A percentile compares a stretch with the other conserved stretches of the same genome.
phyloP scores from a whole-genome alignment of 2,329 filamentous ascomycete genomes.

The Aspergillus bombycis region DNA sequence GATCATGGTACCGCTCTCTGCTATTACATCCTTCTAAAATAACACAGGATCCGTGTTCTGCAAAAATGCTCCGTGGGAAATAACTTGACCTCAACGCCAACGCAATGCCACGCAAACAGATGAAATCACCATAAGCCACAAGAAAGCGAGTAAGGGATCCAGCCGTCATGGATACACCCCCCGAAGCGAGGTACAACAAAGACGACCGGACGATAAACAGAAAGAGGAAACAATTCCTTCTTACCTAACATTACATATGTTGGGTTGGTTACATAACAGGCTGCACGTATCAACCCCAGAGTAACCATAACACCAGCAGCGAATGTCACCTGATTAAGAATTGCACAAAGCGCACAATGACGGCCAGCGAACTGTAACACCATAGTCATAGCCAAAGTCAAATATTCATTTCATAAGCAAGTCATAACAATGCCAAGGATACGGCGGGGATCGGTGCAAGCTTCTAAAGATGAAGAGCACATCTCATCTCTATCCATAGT shows the following conservation, averaged over 20 bases:
- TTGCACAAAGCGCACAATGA: background rate
- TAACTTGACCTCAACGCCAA: background rate
- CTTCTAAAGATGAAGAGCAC: background rate
- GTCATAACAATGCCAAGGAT: background rate
- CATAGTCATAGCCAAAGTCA: conserved; percentile 3
- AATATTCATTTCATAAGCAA: conserved; percentile 5
- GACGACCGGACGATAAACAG: background rate
- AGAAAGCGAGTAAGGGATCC: conserved; percentile 1
- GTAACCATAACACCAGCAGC: background rate
- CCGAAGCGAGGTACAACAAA: background rate
- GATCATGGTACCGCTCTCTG: background rate
- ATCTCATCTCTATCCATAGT: background rate
- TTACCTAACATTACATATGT: background rate
- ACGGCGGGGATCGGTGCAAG: background rate
- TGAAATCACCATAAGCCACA: background rate
- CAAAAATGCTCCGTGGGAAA: background rate
- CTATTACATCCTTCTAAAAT: background rate
- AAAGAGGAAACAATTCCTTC: background rate
- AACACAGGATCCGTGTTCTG: background rate
- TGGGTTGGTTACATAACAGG: background rate
- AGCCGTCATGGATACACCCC: background rate
- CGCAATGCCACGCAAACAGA: background rate
- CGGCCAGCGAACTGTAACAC: background rate
- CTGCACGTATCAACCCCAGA: background rate
- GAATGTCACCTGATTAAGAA: background rate